Evolutionary conservation across 345 rosid genomes (phyloP), one percentile per base, ranked within the genome.

Genomic region (Syzygium jambos): DNA sequence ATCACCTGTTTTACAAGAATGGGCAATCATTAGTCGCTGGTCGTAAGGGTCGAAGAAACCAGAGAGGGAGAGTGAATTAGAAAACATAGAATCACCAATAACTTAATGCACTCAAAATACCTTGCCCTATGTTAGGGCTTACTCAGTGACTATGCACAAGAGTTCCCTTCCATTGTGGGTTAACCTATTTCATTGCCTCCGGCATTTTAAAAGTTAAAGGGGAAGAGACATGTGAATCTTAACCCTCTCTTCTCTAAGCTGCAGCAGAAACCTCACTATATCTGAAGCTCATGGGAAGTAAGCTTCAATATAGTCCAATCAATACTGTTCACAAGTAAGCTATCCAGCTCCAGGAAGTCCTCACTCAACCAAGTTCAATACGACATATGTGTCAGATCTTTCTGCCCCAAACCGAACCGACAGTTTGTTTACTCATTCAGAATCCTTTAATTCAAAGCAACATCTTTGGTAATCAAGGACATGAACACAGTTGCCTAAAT

Each of bases 1-100:
- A 86, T 96, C 99, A 85, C 98, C 99, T 96, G 90, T 87, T 73
- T 89, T 53, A 22, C 85, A 89, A 68, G 80, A 86, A 78, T 46
- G 82, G 52, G 49, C 34, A 59, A 54, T 52, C 23, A 86, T 80
- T 43, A 53, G 21, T 34, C 19, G 51, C 43, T 38, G 49, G 49
- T 59, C 34, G 2, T 49, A 30, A 43, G 82, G 41, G 49, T 61
- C 14, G 3, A 80, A 38, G 46, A 56, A 16, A 77, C 4, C 34
- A 34, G 14, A 2, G 16, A 78, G 34, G 85, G 43, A 38, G 2
- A 59, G 63, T 41, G 29, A 52, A 51, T 15, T 77, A 29, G 53
- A n/a, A 52, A 85, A 51, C 46, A 17, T 84, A 80, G 19, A 38
- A 61, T 6, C 38, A 85, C 52, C 27, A 55, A 51, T 59, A 87